Base-by-base conservation (phyloP, 495 filamentous ascomycete species). In the Penicillium daleae region DNA sequence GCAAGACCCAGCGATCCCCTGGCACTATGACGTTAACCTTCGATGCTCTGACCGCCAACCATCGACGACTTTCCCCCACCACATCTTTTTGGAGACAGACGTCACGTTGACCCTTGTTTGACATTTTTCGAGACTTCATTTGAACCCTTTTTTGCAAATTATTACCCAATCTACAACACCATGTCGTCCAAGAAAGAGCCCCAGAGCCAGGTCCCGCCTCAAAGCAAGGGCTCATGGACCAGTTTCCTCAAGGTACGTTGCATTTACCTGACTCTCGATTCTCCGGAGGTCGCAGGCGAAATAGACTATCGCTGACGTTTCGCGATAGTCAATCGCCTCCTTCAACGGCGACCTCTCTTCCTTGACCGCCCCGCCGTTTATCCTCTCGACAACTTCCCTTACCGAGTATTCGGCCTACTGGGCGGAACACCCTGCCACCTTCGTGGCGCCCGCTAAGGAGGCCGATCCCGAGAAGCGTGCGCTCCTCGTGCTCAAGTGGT, bases 361-460 rank as follows among this genome's bases (percentile, higher is more conserved):
- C 57, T 81, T 98, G 76, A 97, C 95, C 33, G 94, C 95, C 22
- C 95, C 95, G 39, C 92, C 95, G 12, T 99, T 97, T 74, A 97
- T 99, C 75, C 88, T 97, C 40, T 94, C 92, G 53, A 87, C 90
- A 27, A 97, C 91, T 59, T 96, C 92, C 66, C 84, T 99, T 55
- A 90, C 90, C 65, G 95, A 99, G 74, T 99, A 94, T 81, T 93
- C 90, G 60, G 91, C 92, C 51, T 98, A 97, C 82, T 99, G 95
- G 96, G 88, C 89, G 42, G 94, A 98, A 76, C 94, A 97, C 71
- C 95, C 95, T 2, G 81, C 85, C 61, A 77, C 96, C 57, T 95
- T 99, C 70, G 87, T 92, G 33, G 94, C 95, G 6, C 92, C 94
- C 1, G 90, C 92, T 22, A 82, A 83, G 51, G 95, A 97, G 75